Percentiles rank a stretch among this genome's conserved stretches.
Evolutionary conservation across 352 stramenopile genomes (phyloP).

Genomic region (Peronosclerospora sorghi): DNA sequence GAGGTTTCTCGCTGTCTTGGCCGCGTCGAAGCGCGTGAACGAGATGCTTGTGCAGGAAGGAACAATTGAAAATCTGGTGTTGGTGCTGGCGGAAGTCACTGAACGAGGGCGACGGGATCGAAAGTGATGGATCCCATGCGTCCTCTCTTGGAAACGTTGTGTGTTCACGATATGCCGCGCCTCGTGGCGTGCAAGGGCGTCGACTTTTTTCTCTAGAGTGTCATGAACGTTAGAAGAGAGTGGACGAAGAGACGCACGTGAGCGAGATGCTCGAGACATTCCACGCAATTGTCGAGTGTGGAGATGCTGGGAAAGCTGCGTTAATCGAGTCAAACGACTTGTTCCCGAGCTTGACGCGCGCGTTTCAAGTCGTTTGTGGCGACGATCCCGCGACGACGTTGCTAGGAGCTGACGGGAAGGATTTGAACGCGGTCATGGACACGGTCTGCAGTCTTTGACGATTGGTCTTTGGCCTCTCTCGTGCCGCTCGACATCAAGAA

Average conservation of each 20-base stretch:
- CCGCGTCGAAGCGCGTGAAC: constrained; percentile 20
- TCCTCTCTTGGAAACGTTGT: constrained; percentile 43
- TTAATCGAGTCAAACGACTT: too few relatives aligned
- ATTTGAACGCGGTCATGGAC: too few relatives aligned
- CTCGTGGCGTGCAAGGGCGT: constrained; percentile 54
- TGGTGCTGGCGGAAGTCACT: constrained; percentile 34
- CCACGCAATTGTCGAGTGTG: constrained; percentile 43
- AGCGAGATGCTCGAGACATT: constrained; percentile 50
- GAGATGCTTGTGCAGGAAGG: constrained; percentile 38
- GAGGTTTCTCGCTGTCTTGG: constrained; percentile 33
- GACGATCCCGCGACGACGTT: too few relatives aligned
- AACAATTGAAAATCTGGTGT: constrained; percentile 42
- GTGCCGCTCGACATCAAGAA: too few relatives aligned
- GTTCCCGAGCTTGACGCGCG: too few relatives aligned
- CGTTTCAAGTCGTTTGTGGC: too few relatives aligned
- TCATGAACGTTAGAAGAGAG: constrained; percentile 13
- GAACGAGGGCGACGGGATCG: constrained; percentile 10
- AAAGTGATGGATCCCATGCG: constrained; percentile 28
- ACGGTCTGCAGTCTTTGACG: too few relatives aligned
- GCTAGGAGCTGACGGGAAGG: too few relatives aligned
- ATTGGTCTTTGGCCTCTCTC: too few relatives aligned
- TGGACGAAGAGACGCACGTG: constrained; percentile 15
- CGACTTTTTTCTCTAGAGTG: constrained; percentile 38
- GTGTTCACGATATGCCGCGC: constrained; percentile 46
- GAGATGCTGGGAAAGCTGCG: constrained; percentile 26